A percentile compares a stretch with the other conserved stretches of the same genome.
Evolutionary conservation across 257 asterid species (phyloP).

Genomic region (Rubia yunnanensis): DNA sequence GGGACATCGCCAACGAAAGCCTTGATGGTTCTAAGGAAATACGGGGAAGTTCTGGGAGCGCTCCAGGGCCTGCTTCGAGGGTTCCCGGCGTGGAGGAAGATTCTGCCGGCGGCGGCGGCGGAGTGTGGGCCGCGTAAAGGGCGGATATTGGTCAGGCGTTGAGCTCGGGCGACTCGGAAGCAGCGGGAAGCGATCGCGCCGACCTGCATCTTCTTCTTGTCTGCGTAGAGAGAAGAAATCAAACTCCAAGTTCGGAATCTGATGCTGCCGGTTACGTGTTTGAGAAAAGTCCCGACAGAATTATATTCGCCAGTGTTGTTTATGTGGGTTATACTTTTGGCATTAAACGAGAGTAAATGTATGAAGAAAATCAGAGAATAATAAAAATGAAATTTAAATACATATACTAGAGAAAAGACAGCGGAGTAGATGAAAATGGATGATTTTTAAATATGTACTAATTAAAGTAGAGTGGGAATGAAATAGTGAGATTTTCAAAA

Average conservation of each 20-base stretch:
- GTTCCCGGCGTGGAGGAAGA: slow-evolving; percentile 21
- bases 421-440: no score
- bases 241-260: no score
- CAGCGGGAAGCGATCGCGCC: slow-evolving; percentile 19
- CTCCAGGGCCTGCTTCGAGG: slow-evolving; percentile 34
- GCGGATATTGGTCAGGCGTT: slow-evolving; percentile 3
- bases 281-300: slow-evolving; percentile 1
- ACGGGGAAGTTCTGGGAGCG: slow-evolving; percentile 33
- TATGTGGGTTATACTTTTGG: no score
- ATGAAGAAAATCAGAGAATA: no score
- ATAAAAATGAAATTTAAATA: no score
- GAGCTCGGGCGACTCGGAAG: slow-evolving; percentile 19
- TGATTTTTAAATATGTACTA: no score
- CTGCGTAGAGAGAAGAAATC: neutral
- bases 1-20: slow-evolving; percentile 67
- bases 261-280: neutral
- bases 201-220: slow-evolving; percentile 19
- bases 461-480: no score
- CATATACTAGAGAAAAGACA: no score
- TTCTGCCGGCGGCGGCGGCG: slow-evolving; percentile 1
- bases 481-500: no score
- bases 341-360: no score
- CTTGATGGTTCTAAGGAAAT: slow-evolving; percentile 30
- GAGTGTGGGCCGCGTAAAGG: slow-evolving; percentile 6
- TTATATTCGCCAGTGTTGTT: neutral